These are phyloP conservation scores for Xylaria acuta DNA, from an alignment of 495 filamentous ascomycete genomes.

Conservation along the genomic window DNA sequence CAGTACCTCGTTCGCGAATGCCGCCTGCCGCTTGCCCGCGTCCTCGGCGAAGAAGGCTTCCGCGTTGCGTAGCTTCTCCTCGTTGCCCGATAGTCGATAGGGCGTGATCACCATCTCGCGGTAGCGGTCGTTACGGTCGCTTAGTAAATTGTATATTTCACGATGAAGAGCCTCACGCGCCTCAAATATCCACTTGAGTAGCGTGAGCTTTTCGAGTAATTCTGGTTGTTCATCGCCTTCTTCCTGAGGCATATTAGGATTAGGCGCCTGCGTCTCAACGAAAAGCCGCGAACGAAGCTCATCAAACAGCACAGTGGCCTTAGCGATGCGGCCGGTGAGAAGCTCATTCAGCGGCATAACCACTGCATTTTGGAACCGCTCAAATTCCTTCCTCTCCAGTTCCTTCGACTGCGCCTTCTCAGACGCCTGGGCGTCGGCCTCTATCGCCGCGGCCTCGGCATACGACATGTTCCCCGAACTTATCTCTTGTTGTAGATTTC, in stretches of 20 bases:
- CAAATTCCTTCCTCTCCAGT: slow-evolving; percentile 72
- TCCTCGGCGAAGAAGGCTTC: slow-evolving; percentile 83
- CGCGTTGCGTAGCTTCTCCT: slow-evolving; percentile 76
- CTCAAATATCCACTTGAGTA: slow-evolving; percentile 97
- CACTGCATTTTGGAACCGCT: slow-evolving; percentile 75
- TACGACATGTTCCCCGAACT: slow-evolving; percentile 76
- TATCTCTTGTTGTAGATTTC: slow-evolving; percentile 76
- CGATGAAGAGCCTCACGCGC: slow-evolving; percentile 84
- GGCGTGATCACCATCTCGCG: slow-evolving; percentile 79
- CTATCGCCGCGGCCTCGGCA: slow-evolving; percentile 73
- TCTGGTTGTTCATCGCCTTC: slow-evolving; percentile 96
- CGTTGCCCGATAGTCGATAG: slow-evolving; percentile 72
- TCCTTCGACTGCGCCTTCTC: slow-evolving; percentile 69
- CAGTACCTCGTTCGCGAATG: slow-evolving; percentile 69
- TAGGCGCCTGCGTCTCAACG: slow-evolving; percentile 71
- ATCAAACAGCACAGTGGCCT: slow-evolving; percentile 70
- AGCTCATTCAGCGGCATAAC: slow-evolving; percentile 79
- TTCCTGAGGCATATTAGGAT: slow-evolving; percentile 84
- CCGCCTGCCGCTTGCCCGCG: slow-evolving; percentile 66
- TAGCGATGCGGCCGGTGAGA: slow-evolving; percentile 66
- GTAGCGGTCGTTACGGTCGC: slow-evolving; percentile 84
- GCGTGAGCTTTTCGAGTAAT: slow-evolving; percentile 88
- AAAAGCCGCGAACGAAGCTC: slow-evolving; percentile 74
- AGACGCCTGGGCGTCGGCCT: slow-evolving; percentile 70
- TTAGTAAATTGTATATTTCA: slow-evolving; percentile 81